These are phyloP conservation scores for Cymbopogon flexuosus DNA, from an alignment of 202 grass and related monocot species.

Conservation along the genomic window DNA sequence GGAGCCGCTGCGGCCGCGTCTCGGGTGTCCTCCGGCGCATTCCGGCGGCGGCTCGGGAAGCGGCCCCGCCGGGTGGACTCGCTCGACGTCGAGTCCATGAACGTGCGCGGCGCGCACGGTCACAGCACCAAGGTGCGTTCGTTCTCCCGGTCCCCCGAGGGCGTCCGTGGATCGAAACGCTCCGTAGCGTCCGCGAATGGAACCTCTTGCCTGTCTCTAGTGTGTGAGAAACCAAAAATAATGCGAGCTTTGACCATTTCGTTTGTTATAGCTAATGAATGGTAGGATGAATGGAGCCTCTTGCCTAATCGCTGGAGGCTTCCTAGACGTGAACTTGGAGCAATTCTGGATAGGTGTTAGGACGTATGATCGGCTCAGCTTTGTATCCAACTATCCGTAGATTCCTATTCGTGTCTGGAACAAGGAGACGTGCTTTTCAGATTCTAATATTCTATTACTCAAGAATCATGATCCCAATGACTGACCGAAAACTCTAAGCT, in stretches of 20 bases:
- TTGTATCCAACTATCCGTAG: neutral
- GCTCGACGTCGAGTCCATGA: conserved; percentile 86
- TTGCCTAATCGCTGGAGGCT: neutral
- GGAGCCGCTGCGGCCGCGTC: neutral
- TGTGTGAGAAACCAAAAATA: neutral
- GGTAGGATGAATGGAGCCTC: neutral
- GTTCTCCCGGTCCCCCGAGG: neutral
- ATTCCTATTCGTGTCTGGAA: neutral
- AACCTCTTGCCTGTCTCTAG: neutral
- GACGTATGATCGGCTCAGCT: neutral
- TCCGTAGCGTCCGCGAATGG: neutral
- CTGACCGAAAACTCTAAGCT: conserved; percentile 35
- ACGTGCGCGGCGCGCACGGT: conserved; percentile 49
- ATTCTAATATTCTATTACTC: neutral
- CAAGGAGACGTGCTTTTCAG: neutral
- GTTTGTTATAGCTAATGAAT: neutral
- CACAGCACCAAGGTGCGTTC: conserved; percentile 53
- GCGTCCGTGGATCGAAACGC: neutral
- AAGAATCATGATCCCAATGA: neutral
- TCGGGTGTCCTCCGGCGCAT: conserved; percentile 27
- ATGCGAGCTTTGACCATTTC: conserved; percentile 6
- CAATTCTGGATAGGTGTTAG: neutral
- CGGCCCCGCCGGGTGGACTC: conserved; percentile 69
- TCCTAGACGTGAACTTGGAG: neutral
- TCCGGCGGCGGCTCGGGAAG: conserved; percentile 63